Evolutionary conservation across 2,329 filamentous ascomycete species (phyloP).

Genomic region (Hymenoscyphus infarciens): DNA sequence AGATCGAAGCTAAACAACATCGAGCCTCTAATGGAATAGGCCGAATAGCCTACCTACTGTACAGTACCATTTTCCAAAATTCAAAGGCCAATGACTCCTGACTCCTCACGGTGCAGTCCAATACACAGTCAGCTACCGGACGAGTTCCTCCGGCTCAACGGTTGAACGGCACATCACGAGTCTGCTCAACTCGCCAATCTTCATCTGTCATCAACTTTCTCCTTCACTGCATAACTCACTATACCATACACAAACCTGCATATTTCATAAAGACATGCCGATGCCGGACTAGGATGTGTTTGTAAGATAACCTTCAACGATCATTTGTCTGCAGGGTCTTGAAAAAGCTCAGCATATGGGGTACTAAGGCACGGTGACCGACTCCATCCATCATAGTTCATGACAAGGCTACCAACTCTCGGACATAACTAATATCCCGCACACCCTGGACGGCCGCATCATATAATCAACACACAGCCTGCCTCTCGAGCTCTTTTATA

Average conservation of each 20-base stretch:
- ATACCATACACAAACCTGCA: not conserved
- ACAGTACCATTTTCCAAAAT: not conserved
- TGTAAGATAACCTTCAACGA: not conserved
- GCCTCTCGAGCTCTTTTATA: conserved; percentile 15
- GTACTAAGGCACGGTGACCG: conserved; percentile 10
- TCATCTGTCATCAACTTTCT: not conserved
- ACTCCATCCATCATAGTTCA: conserved; percentile 11
- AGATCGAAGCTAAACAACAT: conserved; percentile 8
- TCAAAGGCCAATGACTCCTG: no score
- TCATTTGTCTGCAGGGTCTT: not conserved
- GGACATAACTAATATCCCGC: conserved; percentile 25
- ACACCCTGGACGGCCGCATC: conserved; percentile 20
- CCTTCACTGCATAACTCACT: not conserved
- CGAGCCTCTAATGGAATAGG: not conserved
- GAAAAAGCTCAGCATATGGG: conserved; percentile 2
- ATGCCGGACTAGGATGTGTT: conserved; percentile 3
- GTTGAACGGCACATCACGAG: conserved; percentile 1
- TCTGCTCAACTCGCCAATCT: not conserved
- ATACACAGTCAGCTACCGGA: conserved; percentile 5
- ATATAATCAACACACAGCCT: conserved; percentile 22
- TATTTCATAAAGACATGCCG: not conserved
- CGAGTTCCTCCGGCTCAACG: not conserved
- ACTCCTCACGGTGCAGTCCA: conserved; percentile 14
- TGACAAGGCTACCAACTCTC: conserved; percentile 16
- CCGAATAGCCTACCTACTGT: no score